These are phyloP conservation scores for Malus hybrid DNA, from an alignment of 331 rosid genomes.

Conservation along the genomic window DNA sequence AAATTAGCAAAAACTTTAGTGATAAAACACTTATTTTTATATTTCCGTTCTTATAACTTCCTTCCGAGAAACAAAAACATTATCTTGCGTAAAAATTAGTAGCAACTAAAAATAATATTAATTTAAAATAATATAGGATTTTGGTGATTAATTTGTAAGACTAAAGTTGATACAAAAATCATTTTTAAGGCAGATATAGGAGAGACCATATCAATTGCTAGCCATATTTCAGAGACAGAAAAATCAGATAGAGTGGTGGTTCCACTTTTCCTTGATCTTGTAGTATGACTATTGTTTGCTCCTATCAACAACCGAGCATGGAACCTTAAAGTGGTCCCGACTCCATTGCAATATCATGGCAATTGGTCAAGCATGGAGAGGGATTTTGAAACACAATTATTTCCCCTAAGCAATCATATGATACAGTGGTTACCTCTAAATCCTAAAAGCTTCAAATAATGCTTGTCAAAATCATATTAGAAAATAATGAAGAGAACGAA, in stretches of 20 bases:
- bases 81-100: too few species aligned
- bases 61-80: too few species aligned
- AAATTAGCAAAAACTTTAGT: too few species aligned
- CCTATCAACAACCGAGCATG: slow-evolving; percentile 23
- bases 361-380: slow-evolving; percentile 6
- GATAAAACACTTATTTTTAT: too few species aligned
- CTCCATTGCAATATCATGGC: background rate
- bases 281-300: slow-evolving; percentile 3
- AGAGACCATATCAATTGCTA: background rate
- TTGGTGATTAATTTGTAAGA: background rate
- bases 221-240: slow-evolving; percentile 1
- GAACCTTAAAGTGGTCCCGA: slow-evolving; percentile 11
- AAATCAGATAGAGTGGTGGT: slow-evolving; percentile 7
- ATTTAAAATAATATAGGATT: background rate
- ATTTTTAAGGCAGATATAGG: background rate
- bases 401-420: background rate
- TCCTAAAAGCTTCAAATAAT: background rate
- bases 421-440: background rate
- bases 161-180: background rate
- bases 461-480: background rate
- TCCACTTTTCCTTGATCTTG: background rate
- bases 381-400: background rate
- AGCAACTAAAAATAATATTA: too few species aligned
- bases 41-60: too few species aligned
- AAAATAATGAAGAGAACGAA: background rate